phyloP scores from a whole-genome alignment of 768 basidiomycete genomes.

The Serendipita vermifera region DNA sequence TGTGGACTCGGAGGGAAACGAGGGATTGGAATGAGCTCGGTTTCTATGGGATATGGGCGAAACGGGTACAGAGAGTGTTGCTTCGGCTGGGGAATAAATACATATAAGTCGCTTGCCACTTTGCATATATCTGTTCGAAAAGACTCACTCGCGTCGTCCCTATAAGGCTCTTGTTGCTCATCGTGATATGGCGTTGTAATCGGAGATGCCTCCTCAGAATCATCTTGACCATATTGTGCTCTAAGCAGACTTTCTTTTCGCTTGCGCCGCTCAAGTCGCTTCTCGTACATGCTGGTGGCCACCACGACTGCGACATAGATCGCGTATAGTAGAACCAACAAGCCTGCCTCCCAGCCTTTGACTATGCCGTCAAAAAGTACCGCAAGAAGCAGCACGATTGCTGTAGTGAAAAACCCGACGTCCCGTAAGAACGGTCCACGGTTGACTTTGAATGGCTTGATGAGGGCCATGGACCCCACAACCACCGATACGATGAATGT shows the following conservation, averaged over 20 bases:
- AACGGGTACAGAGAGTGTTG: not conserved
- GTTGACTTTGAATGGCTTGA: slow-evolving; percentile 83
- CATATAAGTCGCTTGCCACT: not conserved
- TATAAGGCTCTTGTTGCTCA: slow-evolving; percentile 33
- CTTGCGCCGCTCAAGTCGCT: slow-evolving; percentile 36
- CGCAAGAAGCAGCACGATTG: slow-evolving; percentile 59
- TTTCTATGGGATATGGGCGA: not conserved
- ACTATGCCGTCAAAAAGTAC: slow-evolving; percentile 71
- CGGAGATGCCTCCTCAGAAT: slow-evolving; percentile 25
- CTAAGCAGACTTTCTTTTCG: slow-evolving; percentile 41
- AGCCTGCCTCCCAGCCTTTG: slow-evolving; percentile 52
- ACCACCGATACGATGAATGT: slow-evolving; percentile 94
- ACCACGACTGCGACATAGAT: slow-evolving; percentile 69
- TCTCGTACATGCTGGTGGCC: slow-evolving; percentile 62
- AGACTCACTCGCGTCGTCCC: not conserved
- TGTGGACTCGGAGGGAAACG: slow-evolving; percentile 8
- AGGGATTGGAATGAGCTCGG: not conserved
- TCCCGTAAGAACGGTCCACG: slow-evolving; percentile 78
- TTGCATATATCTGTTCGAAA: not conserved
- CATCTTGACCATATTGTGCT: slow-evolving; percentile 45
- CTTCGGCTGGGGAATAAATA: not conserved
- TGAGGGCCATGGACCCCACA: slow-evolving; percentile 94
- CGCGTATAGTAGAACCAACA: slow-evolving; percentile 60
- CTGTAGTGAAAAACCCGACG: slow-evolving; percentile 84
- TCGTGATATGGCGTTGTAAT: slow-evolving; percentile 46